Percentiles rank a stretch among this genome's conserved stretches.
These are phyloP conservation scores for Sphagnum fallax DNA, from an alignment of 228 moss, liverwort and hornwort species.

Conservation along the genomic window DNA sequence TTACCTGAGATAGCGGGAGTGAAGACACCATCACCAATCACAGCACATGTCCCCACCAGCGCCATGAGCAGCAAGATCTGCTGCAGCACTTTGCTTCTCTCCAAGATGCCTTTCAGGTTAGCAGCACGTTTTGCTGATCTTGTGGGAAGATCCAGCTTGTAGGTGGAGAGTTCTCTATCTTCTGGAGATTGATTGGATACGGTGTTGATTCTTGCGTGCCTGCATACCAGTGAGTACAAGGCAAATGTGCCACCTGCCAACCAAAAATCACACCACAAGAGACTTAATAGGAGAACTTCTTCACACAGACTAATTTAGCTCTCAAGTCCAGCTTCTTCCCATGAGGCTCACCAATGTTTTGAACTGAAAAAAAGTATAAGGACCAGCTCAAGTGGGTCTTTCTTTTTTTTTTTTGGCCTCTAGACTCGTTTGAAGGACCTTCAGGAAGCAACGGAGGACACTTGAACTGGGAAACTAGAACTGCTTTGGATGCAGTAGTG, in stretches of 20 bases:
- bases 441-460: too few species aligned
- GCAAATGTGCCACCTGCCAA: constrained; percentile 74
- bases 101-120: constrained; percentile 32
- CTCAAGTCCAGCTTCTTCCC: background rate
- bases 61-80: constrained; percentile 42
- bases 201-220: constrained; percentile 48
- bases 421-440: background rate
- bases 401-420: background rate
- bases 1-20: constrained; percentile 77
- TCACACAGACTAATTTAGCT: background rate
- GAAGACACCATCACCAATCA: constrained; percentile 79
- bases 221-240: constrained; percentile 63
- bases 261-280: background rate
- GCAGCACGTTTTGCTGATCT: constrained; percentile 32
- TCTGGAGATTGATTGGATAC: constrained; percentile 51
- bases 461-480: too few species aligned
- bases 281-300: background rate
- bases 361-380: background rate
- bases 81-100: constrained; percentile 35
- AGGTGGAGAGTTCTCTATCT: constrained; percentile 59
- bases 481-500: too few species aligned
- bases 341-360: background rate
- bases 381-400: background rate
- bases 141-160: constrained; percentile 32
- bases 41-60: constrained; percentile 60